These are phyloP conservation scores for Aspergillus costaricaensis DNA, from an alignment of 2,329 filamentous ascomycete species.

Conservation along the genomic window DNA sequence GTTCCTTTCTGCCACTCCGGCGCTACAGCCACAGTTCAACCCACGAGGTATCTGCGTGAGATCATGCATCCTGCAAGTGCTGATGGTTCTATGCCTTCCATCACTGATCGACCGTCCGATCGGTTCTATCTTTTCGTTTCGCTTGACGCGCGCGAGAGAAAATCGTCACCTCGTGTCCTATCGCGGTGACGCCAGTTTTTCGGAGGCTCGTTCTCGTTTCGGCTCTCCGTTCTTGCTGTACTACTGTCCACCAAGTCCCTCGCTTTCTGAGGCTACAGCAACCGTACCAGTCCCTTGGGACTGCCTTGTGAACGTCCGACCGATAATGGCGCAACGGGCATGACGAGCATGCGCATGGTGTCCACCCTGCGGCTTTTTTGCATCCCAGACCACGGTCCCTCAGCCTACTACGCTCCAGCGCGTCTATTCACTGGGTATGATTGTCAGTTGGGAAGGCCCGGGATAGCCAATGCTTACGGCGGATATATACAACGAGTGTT, in stretches of 20 bases:
- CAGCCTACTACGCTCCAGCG: not conserved
- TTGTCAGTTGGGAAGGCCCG: not conserved
- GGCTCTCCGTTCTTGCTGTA: not conserved
- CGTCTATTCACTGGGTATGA: not conserved
- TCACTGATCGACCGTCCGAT: not conserved
- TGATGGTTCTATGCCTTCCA: not conserved
- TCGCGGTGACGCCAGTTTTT: not conserved
- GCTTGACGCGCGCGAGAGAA: not conserved
- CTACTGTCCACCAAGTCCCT: not conserved
- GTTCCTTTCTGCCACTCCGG: constrained; percentile 8
- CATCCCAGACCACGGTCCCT: not conserved
- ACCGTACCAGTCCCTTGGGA: no score
- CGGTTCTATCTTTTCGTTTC: not conserved
- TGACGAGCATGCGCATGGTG: not conserved
- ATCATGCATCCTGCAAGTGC: not conserved
- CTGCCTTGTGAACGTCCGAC: no score
- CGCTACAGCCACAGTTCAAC: constrained; percentile 11
- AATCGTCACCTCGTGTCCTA: not conserved
- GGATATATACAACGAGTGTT: not conserved
- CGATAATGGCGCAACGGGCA: not conserved
- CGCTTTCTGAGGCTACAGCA: no score
- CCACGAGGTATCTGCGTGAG: constrained; percentile 1
- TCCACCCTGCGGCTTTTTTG: not conserved
- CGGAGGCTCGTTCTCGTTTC: not conserved
- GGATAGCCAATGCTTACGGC: not conserved